Conservation (phyloP, 352 stramenopile genomes). For the Blastocystis hominis region DNA sequence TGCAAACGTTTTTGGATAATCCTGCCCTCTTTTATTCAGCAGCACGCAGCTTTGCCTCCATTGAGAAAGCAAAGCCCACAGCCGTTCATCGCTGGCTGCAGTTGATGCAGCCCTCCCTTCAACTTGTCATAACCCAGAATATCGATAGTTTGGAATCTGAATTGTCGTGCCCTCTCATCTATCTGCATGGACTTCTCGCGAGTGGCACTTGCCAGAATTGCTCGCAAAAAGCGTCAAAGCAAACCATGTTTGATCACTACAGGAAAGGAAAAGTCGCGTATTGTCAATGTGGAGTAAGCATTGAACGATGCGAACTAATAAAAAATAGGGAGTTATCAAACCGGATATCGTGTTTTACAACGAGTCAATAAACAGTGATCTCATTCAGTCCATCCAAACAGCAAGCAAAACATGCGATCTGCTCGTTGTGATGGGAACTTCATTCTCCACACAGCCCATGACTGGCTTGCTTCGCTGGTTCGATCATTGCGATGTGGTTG, state of each 20-base stretch:
- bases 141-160: constrained; percentile 12
- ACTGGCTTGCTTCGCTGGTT: background rate
- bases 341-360: constrained; percentile 49
- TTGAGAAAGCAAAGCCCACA: background rate
- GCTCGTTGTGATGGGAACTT: constrained; percentile 11
- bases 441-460: background rate
- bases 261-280: background rate
- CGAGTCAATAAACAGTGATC: background rate
- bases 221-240: background rate
- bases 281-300: background rate
- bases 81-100: constrained; percentile 7
- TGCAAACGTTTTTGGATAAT: constrained; percentile 13
- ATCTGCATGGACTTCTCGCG: constrained; percentile 4
- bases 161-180: background rate
- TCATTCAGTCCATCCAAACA: background rate
- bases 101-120: background rate
- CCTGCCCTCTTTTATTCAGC: constrained; percentile 10
- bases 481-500: background rate
- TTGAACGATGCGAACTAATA: background rate
- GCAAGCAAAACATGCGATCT: background rate
- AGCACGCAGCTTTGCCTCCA: background rate
- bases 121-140: constrained; percentile 27
- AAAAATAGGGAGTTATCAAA: background rate
- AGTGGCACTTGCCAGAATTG: background rate
- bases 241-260: background rate